These are phyloP conservation scores for Corylus heterophylla DNA, from an alignment of 306 rosid genomes.

Conservation along the genomic window DNA sequence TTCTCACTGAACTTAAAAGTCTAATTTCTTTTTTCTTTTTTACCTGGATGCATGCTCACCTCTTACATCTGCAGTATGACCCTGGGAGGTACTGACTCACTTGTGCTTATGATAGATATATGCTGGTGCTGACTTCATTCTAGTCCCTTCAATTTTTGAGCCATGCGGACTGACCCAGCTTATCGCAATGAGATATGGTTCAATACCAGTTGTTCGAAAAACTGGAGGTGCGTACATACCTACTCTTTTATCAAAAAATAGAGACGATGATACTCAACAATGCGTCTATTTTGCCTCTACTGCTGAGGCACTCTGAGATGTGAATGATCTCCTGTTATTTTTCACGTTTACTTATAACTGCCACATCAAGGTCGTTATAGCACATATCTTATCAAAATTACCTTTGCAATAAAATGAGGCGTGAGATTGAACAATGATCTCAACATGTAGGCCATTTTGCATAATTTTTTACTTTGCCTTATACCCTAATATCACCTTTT, in stretches of 20 bases:
- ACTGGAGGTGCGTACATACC: conserved; percentile 63
- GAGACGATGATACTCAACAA: not conserved
- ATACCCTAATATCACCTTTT: not conserved
- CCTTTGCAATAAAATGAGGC: not conserved
- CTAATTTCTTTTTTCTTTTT: not conserved
- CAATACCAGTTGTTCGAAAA: conserved; percentile 92
- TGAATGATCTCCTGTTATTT: not conserved
- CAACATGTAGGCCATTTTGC: not conserved
- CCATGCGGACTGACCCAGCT: conserved; percentile 99
- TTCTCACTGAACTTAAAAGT: conserved; percentile 21
- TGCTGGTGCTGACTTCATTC: conserved; percentile 89
- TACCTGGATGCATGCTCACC: not conserved
- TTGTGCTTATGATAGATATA: conserved; percentile 60
- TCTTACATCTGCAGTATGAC: conserved; percentile 20
- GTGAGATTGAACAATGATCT: not conserved
- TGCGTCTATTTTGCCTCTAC: not conserved
- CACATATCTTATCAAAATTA: not conserved
- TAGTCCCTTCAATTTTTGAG: conserved; percentile 98
- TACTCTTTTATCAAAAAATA: not conserved
- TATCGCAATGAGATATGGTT: conserved; percentile 97
- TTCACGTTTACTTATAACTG: not conserved
- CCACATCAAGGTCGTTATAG: not conserved
- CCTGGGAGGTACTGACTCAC: conserved; percentile 1
- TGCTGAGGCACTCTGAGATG: not conserved
- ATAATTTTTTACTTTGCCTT: not conserved